Percentiles rank a stretch among this genome's conserved stretches.
Evolutionary conservation across 2,329 filamentous ascomycete genomes (phyloP).

Genomic region (Arthrobotrys pseudoclavata): DNA sequence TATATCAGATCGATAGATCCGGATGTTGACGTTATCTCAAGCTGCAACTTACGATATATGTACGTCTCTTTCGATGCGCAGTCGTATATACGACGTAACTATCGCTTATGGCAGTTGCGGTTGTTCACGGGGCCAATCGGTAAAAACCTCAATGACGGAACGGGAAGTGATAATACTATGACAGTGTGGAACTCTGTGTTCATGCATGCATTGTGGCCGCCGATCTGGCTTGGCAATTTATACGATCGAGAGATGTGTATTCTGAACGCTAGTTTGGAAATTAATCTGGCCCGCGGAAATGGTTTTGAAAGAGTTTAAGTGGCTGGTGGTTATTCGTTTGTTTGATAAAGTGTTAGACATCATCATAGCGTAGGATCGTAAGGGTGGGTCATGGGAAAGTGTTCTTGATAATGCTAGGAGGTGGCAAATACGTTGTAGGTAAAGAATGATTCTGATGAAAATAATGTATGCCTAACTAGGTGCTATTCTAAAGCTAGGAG

Average conservation of each 20-base stretch:
- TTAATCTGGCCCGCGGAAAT: neutral
- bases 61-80: neutral
- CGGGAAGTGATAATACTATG: constrained; percentile 3
- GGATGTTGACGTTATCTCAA: neutral
- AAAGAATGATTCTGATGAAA: no score
- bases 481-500: no score
- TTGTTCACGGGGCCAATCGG: neutral
- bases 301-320: no score
- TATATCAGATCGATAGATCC: neutral
- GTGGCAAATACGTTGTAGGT: no score
- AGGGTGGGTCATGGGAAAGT: no score
- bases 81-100: neutral
- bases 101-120: neutral
- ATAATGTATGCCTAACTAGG: no score
- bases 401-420: no score
- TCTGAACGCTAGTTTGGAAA: neutral
- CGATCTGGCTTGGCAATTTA: constrained; percentile 2
- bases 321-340: no score
- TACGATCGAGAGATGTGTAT: neutral
- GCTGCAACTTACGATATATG: neutral
- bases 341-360: no score
- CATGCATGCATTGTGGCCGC: constrained; percentile 1
- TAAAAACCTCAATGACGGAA: neutral
- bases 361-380: no score
- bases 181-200: neutral